phyloP scores from a whole-genome alignment of 1,284 basidiomycete species.

The Moesziomyces antarcticus region DNA sequence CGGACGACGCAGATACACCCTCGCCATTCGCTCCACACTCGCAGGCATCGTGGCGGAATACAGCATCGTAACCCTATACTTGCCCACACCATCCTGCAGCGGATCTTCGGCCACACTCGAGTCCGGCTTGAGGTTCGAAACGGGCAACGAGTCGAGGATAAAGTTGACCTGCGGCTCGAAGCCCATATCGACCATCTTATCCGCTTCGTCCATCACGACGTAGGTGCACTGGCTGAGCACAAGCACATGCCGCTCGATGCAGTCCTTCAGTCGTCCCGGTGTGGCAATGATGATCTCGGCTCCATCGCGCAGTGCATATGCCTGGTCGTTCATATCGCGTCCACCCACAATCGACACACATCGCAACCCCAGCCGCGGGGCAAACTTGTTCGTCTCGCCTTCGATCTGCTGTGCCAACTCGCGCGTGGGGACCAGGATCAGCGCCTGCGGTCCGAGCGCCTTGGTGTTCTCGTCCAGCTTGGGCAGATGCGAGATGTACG shows the following conservation, averaged over 20 bases:
- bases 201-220: constrained; percentile 99
- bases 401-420: constrained; percentile 98
- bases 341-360: constrained; percentile 99
- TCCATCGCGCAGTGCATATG: constrained; percentile 92
- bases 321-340: constrained; percentile 91
- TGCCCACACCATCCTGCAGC: constrained; percentile 46
- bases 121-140: constrained; percentile 85
- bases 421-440: constrained; percentile 95
- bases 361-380: constrained; percentile 83
- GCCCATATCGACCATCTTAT: constrained; percentile 97
- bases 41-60: constrained; percentile 99
- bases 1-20: constrained; percentile 90
- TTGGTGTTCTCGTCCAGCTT: constrained; percentile 88
- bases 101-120: constrained; percentile 67
- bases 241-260: constrained; percentile 92
- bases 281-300: constrained; percentile 99
- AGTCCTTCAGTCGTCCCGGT: constrained; percentile 95
- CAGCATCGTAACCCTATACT: constrained; percentile 73
- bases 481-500: constrained; percentile 88
- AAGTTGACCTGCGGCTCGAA: constrained; percentile 94
- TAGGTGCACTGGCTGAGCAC: constrained; percentile 96
- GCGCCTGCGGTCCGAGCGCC: constrained; percentile 90
- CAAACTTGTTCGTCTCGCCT: constrained; percentile 89
- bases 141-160: constrained; percentile 91
- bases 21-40: constrained; percentile 89